Evolutionary conservation across 225 moss, liverwort and hornwort genomes (phyloP), one percentile per base, ranked within the genome.

Genomic region (Polytrichum formosum): DNA sequence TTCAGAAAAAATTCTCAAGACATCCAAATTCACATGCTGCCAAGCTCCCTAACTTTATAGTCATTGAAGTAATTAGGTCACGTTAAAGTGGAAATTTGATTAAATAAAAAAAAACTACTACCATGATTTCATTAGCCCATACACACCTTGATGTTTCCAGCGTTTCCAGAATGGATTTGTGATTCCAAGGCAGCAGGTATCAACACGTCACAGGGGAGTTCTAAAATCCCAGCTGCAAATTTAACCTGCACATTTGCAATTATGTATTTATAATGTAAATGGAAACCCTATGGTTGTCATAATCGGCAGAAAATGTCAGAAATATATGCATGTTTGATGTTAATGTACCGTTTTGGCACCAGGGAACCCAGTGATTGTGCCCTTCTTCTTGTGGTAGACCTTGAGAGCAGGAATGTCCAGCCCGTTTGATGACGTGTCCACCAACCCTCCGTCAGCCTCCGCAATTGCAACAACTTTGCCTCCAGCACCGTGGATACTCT

Each of bases 81-180:
- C 16, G 3, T 46, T 46, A 16, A 16, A 10, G 16, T 13, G 46
- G 46, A 46, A 46, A 46, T 46, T 46, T 10, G 3, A 46, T 4
- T 1, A 46, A 46, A 13, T 46, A 13, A 46, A 16, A 2, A 2
- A 16, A 9, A 46, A 46, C 13, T 46, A 46, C 46, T 46, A 46
- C 46, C 46, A 46, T 46, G 13, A 46, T 46, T 16, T 46, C 46
- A 46, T 46, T 46, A 46, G 46, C 62, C 63, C 37, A n/a, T 21
- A 46, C 28, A 26, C 67, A 93, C 93, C 91, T 93, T 93, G 46
- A 93, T 78, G 65, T 82, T 89, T 72, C 74, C 84, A 61, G 91
- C 93, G 75, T 93, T 93, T 68, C 85, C 89, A 37, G 93, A 93
- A 70, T 93, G 93, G 61, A 93, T 83, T 70, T 93, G 93, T 21